These are phyloP conservation scores for Fusarium compactum DNA, from an alignment of 2,329 filamentous ascomycete genomes.

Conservation along the genomic window DNA sequence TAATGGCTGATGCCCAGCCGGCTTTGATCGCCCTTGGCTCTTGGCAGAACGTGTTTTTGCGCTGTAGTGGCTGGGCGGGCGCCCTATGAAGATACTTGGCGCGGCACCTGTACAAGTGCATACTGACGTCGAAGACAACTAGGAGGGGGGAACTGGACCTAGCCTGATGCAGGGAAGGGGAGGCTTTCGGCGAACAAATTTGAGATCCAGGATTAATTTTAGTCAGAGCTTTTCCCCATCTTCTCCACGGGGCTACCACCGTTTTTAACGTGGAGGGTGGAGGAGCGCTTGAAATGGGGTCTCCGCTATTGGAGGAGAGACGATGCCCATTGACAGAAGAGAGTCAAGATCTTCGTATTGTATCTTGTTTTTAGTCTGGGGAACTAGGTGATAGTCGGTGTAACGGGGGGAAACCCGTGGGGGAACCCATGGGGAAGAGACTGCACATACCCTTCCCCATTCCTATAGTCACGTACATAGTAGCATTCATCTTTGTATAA, in stretches of 20 bases:
- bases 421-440: neutral
- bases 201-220: constrained; percentile 9
- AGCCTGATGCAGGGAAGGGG: neutral
- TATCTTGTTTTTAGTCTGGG: neutral
- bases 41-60: constrained; percentile 39
- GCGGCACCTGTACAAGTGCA: neutral
- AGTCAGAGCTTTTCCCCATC: constrained; percentile 1
- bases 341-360: neutral
- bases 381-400: constrained; percentile 14
- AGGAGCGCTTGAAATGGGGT: constrained; percentile 15
- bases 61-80: constrained; percentile 30
- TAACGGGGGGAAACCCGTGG: constrained; percentile 22
- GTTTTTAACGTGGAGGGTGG: constrained; percentile 10
- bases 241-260: neutral
- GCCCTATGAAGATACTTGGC: neutral
- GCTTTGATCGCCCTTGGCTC: constrained; percentile 31
- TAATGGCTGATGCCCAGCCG: constrained; percentile 26
- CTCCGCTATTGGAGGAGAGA: constrained; percentile 28
- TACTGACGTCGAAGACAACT: neutral
- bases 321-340: neutral
- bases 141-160: neutral
- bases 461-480: no score
- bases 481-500: neutral
- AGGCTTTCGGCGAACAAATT: constrained; percentile 16
- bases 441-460: no score